These are phyloP conservation scores for Trichoderma atroviride DNA, from an alignment of 2,329 filamentous ascomycete species.

Conservation along the genomic window DNA sequence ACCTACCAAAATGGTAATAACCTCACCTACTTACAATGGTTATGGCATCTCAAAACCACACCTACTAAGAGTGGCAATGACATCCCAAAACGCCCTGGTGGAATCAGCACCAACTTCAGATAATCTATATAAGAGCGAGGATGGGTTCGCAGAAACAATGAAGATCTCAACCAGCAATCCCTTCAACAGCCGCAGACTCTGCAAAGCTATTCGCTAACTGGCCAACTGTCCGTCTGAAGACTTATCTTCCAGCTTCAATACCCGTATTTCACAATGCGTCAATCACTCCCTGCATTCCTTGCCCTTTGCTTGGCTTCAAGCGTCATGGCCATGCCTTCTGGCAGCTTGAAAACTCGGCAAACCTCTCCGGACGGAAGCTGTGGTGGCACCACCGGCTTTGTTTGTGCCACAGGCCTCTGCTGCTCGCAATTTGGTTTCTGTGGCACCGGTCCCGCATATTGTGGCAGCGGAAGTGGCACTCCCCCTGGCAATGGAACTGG, in stretches of 20 bases:
- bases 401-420: not conserved
- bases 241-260: not conserved
- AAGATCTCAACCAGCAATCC: not conserved
- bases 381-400: conserved; percentile 1
- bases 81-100: not conserved
- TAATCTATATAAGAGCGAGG: conserved; percentile 4
- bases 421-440: not conserved
- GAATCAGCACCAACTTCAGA: not conserved
- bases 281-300: not conserved
- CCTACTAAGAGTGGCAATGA: no score
- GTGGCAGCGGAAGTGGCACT: not conserved
- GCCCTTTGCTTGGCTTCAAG: not conserved
- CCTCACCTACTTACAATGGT: not conserved
- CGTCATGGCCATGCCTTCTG: not conserved
- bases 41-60: not conserved
- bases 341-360: not conserved
- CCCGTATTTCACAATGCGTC: conserved; percentile 4
- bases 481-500: not conserved
- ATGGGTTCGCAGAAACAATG: not conserved
- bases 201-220: not conserved
- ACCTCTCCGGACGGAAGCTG: conserved; percentile 2
- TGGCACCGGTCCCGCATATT: not conserved
- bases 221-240: not conserved
- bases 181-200: conserved; percentile 1
- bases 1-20: not conserved